Conservation (phyloP, 495 filamentous ascomycete species). For the Viridothelium virens region DNA sequence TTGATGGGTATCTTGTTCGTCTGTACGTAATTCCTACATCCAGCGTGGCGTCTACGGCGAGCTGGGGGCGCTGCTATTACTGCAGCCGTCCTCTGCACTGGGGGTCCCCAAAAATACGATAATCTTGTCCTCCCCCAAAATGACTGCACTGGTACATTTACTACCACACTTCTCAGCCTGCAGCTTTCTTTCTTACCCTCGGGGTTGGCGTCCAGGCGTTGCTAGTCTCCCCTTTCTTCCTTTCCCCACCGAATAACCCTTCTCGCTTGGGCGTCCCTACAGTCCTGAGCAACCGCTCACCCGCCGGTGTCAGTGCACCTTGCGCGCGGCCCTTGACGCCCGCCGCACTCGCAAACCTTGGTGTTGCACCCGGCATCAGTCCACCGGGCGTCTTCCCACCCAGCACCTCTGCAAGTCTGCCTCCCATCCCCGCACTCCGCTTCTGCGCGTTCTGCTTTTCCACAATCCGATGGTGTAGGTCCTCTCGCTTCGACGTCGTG, state of each 20-base stretch:
- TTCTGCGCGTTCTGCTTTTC: conserved; percentile 61
- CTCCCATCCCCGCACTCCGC: conserved; percentile 31
- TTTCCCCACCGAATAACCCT: conserved; percentile 39
- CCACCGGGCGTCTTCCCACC: conserved; percentile 43
- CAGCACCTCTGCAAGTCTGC: conserved; percentile 37
- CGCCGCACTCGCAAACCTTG: conserved; percentile 57
- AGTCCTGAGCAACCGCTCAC: conserved; percentile 60
- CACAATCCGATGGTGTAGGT: conserved; percentile 83
- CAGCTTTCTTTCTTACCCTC: conserved; percentile 30
- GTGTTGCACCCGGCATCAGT: conserved; percentile 46
- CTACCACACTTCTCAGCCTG: not conserved
- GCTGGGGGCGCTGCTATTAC: not conserved
- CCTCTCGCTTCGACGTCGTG: conserved; percentile 69
- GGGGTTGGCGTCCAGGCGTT: conserved; percentile 54
- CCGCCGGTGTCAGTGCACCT: conserved; percentile 67
- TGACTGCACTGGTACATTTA: not conserved
- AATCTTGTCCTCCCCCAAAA: not conserved
- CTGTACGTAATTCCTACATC: not conserved
- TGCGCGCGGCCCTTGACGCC: conserved; percentile 16
- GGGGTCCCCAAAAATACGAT: not conserved
- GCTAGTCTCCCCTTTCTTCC: conserved; percentile 33
- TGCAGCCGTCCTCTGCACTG: not conserved
- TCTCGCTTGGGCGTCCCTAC: conserved; percentile 41
- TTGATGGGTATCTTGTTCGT: not conserved
- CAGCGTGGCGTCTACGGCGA: conserved; percentile 1